Percentiles rank a stretch among this genome's conserved stretches.
Evolutionary conservation across 164 flowering plant genomes (phyloP).

Genomic region (Aristolochia californica): DNA sequence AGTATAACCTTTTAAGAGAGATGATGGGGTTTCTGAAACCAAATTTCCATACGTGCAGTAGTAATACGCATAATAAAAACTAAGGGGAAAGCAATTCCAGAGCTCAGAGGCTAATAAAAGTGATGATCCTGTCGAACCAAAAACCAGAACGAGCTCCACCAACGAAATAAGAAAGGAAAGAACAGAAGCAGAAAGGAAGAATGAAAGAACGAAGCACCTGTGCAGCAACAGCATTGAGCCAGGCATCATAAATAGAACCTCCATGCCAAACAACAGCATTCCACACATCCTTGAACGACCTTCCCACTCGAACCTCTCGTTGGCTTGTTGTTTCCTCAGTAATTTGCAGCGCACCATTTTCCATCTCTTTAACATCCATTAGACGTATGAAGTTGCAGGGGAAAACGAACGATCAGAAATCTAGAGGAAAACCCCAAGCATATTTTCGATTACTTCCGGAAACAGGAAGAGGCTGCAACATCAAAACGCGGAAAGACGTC

Average conservation of each 20-base stretch:
- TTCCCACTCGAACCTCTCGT: too few species aligned
- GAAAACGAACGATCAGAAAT: not conserved
- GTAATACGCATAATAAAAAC: too few species aligned
- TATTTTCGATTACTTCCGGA: not conserved
- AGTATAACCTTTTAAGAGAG: too few species aligned
- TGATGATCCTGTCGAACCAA: not conserved
- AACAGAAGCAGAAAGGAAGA: not conserved
- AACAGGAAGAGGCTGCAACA: not conserved
- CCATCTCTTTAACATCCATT: not conserved
- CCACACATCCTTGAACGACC: conserved; percentile 1
- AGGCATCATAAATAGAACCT: conserved; percentile 13
- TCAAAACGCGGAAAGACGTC: not conserved
- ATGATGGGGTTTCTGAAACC: too few species aligned
- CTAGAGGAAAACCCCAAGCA: not conserved
- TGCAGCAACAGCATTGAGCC: conserved; percentile 11
- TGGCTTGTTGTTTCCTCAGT: not conserved
- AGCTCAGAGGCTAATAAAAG: too few species aligned
- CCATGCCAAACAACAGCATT: conserved; percentile 12
- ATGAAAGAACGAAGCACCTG: conserved; percentile 1
- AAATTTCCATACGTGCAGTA: too few species aligned
- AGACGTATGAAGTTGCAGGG: too few species aligned
- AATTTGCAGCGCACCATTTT: not conserved
- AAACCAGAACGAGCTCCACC: not conserved
- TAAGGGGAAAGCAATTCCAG: too few species aligned
- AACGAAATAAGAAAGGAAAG: not conserved